Evolutionary conservation across 2,329 filamentous ascomycete genomes (phyloP).

Genomic region (Hypoxylon sp.): DNA sequence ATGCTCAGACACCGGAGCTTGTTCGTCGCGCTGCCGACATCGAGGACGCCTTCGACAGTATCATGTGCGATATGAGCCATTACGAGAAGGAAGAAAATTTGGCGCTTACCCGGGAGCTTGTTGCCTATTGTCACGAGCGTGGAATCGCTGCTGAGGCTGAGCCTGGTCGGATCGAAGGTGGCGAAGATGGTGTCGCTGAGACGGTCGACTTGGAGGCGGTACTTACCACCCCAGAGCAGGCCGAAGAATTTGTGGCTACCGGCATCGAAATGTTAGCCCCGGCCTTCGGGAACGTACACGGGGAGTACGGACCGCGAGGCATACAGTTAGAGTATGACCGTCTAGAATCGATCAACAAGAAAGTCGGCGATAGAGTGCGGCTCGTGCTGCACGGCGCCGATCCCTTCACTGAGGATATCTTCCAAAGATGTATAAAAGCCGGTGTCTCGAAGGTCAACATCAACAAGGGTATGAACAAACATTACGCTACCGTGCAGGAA

Average conservation of each 20-base stretch:
- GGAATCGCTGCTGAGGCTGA: slow-evolving; percentile 80
- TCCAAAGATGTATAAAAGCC: slow-evolving; percentile 60
- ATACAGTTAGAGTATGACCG: slow-evolving; percentile 57
- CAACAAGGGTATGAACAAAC: slow-evolving; percentile 67
- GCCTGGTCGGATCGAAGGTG: slow-evolving; percentile 75
- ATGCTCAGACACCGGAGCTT: slow-evolving; percentile 74
- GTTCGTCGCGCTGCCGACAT: slow-evolving; percentile 73
- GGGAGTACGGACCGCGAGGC: slow-evolving; percentile 70
- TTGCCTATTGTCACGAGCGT: slow-evolving; percentile 73
- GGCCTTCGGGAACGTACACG: slow-evolving; percentile 79
- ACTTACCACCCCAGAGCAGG: slow-evolving; percentile 75
- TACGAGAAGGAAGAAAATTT: slow-evolving; percentile 80
- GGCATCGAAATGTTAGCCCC: slow-evolving; percentile 79
- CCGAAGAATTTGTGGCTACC: slow-evolving; percentile 74
- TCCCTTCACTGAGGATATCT: slow-evolving; percentile 63
- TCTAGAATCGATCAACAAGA: slow-evolving; percentile 56
- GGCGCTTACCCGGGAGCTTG: slow-evolving; percentile 72
- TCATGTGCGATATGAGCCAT: slow-evolving; percentile 84
- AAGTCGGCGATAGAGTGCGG: slow-evolving; percentile 62
- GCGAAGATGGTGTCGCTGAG: slow-evolving; percentile 78
- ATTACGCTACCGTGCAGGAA: slow-evolving; percentile 61
- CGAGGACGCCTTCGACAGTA: slow-evolving; percentile 74
- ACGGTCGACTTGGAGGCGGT: slow-evolving; percentile 58
- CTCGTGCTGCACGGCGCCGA: slow-evolving; percentile 66
- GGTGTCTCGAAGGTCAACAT: slow-evolving; percentile 67